Conservation (phyloP, 257 asterid genomes). For the Buddleja alternifolia region DNA sequence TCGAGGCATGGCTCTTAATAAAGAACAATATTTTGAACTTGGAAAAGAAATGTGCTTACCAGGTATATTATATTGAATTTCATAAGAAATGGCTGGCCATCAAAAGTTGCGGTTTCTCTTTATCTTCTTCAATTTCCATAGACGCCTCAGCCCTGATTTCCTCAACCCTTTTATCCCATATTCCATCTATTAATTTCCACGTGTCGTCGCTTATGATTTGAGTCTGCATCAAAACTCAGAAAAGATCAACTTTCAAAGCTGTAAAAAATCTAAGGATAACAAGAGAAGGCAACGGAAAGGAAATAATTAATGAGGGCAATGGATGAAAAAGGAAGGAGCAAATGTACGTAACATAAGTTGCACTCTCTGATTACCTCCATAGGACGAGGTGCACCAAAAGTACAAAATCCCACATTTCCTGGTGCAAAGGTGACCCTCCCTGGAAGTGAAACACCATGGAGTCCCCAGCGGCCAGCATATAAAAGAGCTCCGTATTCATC, state of each 20-base stretch:
- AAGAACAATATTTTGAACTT: background rate
- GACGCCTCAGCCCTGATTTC: slow-evolving; percentile 63
- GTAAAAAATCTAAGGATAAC: background rate
- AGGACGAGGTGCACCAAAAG: slow-evolving; percentile 97
- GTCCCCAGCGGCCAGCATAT: slow-evolving; percentile 94
- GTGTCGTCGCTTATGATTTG: slow-evolving; percentile 85
- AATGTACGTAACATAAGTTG: slow-evolving; percentile 5
- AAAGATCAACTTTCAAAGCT: slow-evolving; percentile 13
- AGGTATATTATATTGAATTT: slow-evolving; percentile 17
- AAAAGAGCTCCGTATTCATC: slow-evolving; percentile 92
- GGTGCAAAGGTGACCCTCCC: slow-evolving; percentile 99
- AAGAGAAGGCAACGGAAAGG: background rate
- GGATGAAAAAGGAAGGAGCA: background rate
- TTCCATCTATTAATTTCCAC: slow-evolving; percentile 86
- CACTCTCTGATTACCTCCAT: slow-evolving; percentile 63
- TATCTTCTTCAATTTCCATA: slow-evolving; percentile 58
- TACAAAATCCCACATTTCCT: slow-evolving; percentile 88
- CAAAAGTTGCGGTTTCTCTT: slow-evolving; percentile 78
- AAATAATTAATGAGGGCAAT: slow-evolving; percentile 2
- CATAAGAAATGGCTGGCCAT: slow-evolving; percentile 88
- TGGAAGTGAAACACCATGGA: slow-evolving; percentile 91
- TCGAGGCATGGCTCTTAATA: background rate
- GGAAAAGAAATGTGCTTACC: slow-evolving; percentile 26
- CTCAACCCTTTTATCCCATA: slow-evolving; percentile 79
- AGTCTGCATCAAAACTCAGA: slow-evolving; percentile 60